Evolutionary conservation across 1,139 yeast species (phyloP).

Genomic region (Sugiyamaella neomexicana): DNA sequence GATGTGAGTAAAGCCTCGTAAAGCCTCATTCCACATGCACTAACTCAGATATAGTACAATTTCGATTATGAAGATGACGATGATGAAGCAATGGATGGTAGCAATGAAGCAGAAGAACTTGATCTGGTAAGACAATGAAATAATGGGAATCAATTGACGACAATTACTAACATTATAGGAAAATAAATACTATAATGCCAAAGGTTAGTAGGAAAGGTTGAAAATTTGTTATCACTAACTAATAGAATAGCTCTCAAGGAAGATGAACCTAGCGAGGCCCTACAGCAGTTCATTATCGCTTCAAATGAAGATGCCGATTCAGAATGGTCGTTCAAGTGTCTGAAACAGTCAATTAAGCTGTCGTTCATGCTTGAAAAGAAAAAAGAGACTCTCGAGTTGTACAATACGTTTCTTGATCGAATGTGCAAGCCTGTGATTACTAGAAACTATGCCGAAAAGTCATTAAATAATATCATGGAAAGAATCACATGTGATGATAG

Average conservation of each 20-base stretch:
- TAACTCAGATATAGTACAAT: constrained; percentile 47
- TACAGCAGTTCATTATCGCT: constrained; percentile 46
- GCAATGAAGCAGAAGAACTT: constrained; percentile 38
- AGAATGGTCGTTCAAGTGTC: constrained; percentile 52
- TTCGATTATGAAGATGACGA: constrained; percentile 66
- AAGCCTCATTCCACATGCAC: neutral
- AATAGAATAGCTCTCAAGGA: constrained; percentile 51
- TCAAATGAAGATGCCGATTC: constrained; percentile 35
- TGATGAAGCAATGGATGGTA: constrained; percentile 40
- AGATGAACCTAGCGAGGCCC: constrained; percentile 54
- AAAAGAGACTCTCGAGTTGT: constrained; percentile 42
- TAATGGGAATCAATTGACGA: neutral
- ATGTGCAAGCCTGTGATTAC: constrained; percentile 3
- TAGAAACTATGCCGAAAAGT: constrained; percentile 57
- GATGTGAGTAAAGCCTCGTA: constrained; percentile 39
- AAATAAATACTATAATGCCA: constrained; percentile 61
- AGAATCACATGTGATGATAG: constrained; percentile 25
- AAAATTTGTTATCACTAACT: neutral
- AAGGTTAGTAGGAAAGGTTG: constrained; percentile 33
- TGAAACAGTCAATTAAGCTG: constrained; percentile 66
- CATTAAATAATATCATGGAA: constrained; percentile 57
- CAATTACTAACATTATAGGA: constrained; percentile 38
- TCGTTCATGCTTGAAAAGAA: constrained; percentile 42
- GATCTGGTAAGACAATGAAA: constrained; percentile 27
- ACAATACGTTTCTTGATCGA: constrained; percentile 38